A percentile compares a stretch with the other conserved stretches of the same genome.
Conservation (phyloP, 2,329 filamentous ascomycete genomes). For the Neopestalotiopsis sp. region DNA sequence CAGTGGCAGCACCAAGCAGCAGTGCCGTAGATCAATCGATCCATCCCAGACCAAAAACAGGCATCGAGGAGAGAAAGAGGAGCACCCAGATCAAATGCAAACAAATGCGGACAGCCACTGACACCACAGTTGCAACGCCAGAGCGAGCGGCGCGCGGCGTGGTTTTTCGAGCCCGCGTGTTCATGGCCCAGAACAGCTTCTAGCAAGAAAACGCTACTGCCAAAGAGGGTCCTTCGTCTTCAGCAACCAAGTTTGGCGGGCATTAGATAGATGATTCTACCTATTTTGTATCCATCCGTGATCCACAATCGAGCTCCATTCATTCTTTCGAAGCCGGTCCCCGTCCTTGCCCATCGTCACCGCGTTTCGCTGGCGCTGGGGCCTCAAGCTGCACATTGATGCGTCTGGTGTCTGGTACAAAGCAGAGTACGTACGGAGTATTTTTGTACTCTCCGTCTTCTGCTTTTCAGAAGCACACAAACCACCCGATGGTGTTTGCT, state of each 20-base stretch:
- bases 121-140: not conserved
- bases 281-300: not conserved
- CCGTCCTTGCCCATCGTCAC: not conserved
- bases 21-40: not conserved
- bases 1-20: not conserved
- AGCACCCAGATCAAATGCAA: not conserved
- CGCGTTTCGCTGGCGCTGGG: not conserved
- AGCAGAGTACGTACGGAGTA: too few species aligned
- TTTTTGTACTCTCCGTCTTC: not conserved
- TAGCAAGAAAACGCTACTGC: not conserved
- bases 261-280: slow-evolving; percentile 3
- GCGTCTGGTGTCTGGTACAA: too few species aligned
- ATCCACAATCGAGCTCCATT: not conserved
- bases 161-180: not conserved
- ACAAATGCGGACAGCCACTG: too few species aligned
- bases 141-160: not conserved
- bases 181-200: not conserved
- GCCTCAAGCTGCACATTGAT: too few species aligned
- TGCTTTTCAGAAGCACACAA: not conserved
- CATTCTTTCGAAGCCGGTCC: not conserved
- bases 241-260: not conserved
- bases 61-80: not conserved
- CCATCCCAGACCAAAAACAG: not conserved
- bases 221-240: not conserved
- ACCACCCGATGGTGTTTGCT: not conserved